Evolutionary conservation across 1,139 yeast species (phyloP), one percentile per base, ranked within the genome.

Genomic region (Candida sp.): DNA sequence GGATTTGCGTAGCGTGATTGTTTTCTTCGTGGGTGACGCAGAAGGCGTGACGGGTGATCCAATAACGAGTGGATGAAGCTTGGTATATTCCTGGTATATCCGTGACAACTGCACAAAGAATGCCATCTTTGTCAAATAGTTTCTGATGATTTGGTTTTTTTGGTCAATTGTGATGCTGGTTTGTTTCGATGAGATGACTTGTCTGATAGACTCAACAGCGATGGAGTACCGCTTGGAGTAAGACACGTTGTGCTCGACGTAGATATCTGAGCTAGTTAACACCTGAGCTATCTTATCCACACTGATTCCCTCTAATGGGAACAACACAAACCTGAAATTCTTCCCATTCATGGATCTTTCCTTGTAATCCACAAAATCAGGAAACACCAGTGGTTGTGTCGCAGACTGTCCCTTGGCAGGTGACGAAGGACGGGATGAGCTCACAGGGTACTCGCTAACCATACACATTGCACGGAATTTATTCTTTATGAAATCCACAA

Each of bases 401-500:
- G 22, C 30, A 35, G 57, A 12, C 4, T 44, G 52, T 9, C 62
- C 63, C 34, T 61, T 61, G 3, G 55, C 53, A 1, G 67, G 65
- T 12, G 63, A 57, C 4, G 52, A 46, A 1, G 67, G 61, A 17
- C 65, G 49, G n/a, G 42, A 25, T 27, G 62, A 48, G 7, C 52
- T 59, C 32, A 62, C 64, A 5, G 90, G 88, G 4, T 55, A 56
- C 26, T 70, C 83, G 5, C 83, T 69, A 31, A 86, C 64, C 5
- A 86, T 75, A 59, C 88, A 79, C 59, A 79, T 63, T 1, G 88
- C 72, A 47, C 93, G 71, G 62, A 85, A 86, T 64, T 83, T 81
- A 68, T 86, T 86, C 61, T 85, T 85, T 42, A 73, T 65, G 77
- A 84, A 86, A 63, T 86, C 92, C 31, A 84, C 77, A 51, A 85